Base-by-base conservation (phyloP, 495 filamentous ascomycete genomes). In the Aspergillus conjunctus region DNA sequence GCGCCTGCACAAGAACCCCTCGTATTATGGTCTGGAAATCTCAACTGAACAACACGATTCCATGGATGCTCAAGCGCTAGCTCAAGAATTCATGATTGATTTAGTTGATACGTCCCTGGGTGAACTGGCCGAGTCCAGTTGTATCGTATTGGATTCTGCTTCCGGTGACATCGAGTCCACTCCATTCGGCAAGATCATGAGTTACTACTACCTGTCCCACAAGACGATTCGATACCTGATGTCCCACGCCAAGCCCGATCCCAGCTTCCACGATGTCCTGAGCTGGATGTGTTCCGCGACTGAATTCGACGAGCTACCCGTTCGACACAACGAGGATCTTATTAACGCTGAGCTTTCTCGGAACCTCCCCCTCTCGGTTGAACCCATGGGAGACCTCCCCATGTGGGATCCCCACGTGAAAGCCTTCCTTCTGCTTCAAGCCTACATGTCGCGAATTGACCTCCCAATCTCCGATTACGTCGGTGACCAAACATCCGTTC, bases 331-430 rank as follows among this genome's bases (percentile, higher is more conserved):
- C 72, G 94, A 99, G 75, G 94, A 99, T 73, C 87, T 99, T 37
- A 93, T 99, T 79, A 99, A 99, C 70, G 88, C 85, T 1, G 93
- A 98, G 68, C 80, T 99, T 4, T 90, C 92, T 2, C 86, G 85
- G 41, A 89, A 91, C 61, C 79, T 98, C 0, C 90, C 90, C 0
- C 70, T 92, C 30, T 78, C 81, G 17, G 87, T 73, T 32, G 83
- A 90, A 18, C 73, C 79, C 9, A 88, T 96, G 68, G 88, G 87
- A 20, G 81, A 81, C 44, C 70, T 95, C 49, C 93, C 92, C 0
- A 91, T 98, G 88, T 97, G 94, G 93, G 94, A 99, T 75, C 94
- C 94, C 14, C 94, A 99, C 71, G 90, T 98, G 66, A 99, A 99
- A 69, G 89, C 95, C 0, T 98, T 96, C 76, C 77, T 99, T 34